Evolutionary conservation across 805 yeast genomes (phyloP).

Genomic region (Kazachstania bromeliacearum): DNA sequence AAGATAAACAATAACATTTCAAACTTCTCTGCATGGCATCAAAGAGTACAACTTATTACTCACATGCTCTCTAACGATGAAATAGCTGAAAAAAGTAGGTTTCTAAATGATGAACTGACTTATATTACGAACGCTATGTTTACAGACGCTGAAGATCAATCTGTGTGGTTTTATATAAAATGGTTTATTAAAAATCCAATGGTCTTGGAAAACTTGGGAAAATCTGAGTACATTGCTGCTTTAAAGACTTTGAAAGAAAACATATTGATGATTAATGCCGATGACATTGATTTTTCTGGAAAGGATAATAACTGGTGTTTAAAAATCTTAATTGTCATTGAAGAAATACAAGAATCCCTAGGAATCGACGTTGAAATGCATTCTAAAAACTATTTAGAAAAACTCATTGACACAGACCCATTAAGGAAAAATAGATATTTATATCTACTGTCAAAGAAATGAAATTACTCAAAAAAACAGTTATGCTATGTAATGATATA

Average conservation of each 20-base stretch:
- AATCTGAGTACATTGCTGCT: constrained; percentile 30
- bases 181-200: constrained; percentile 52
- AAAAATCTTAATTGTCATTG: constrained; percentile 45
- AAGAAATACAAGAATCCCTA: constrained; percentile 25
- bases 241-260: constrained; percentile 38
- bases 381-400: constrained; percentile 27
- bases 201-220: constrained; percentile 17
- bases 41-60: constrained; percentile 63
- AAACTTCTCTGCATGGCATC: constrained; percentile 95
- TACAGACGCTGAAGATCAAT: constrained; percentile 90
- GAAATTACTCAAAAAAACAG: background rate
- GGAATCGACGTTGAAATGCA: constrained; percentile 28
- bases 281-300: constrained; percentile 62
- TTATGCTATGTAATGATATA: background rate
- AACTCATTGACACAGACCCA: constrained; percentile 51
- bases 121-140: constrained; percentile 75
- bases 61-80: constrained; percentile 32
- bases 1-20: constrained; percentile 79
- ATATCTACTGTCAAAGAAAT: constrained; percentile 27
- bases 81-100: constrained; percentile 18
- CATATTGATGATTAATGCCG: constrained; percentile 54
- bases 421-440: constrained; percentile 51
- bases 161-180: constrained; percentile 80
- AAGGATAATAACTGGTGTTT: constrained; percentile 69
- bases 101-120: constrained; percentile 50